These are phyloP conservation scores for Kondoa malvinella DNA, from an alignment of 768 basidiomycete species.

Conservation along the genomic window DNA sequence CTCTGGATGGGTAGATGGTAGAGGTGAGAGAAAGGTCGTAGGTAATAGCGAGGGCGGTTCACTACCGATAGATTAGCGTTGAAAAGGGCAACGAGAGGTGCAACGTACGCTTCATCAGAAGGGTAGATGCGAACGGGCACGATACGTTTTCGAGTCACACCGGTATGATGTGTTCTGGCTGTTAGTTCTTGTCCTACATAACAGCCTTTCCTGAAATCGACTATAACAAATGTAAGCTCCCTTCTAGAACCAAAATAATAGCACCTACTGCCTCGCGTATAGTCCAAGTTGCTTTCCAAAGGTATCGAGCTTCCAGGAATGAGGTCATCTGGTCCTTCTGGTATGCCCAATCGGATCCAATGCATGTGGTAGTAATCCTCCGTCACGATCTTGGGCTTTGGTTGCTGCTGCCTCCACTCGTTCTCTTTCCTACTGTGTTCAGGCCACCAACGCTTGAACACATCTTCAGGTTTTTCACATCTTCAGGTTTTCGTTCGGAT, in stretches of 20 bases:
- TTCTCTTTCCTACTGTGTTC: too few species aligned
- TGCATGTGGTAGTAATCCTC: conserved; percentile 34
- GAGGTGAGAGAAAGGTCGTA: background rate
- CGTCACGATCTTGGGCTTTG: too few species aligned
- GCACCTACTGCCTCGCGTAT: conserved; percentile 74
- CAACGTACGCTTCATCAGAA: conserved; percentile 29
- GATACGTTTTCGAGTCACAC: conserved; percentile 73
- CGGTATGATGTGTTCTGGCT: conserved; percentile 89
- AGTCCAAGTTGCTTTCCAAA: conserved; percentile 83
- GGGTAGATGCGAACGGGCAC: conserved; percentile 52
- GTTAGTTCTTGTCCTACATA: conserved; percentile 96
- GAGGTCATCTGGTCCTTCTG: conserved; percentile 70
- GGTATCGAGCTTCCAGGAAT: conserved; percentile 63
- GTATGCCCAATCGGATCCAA: conserved; percentile 36
- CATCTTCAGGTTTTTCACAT: too few species aligned
- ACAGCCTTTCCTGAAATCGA: conserved; percentile 94
- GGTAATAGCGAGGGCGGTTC: conserved; percentile 6
- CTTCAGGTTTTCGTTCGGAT: too few species aligned
- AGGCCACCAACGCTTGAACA: too few species aligned
- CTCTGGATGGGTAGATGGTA: background rate
- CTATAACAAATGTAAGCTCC: conserved; percentile 35
- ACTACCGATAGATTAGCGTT: background rate
- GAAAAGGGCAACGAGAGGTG: background rate
- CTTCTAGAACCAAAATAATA: conserved; percentile 8
- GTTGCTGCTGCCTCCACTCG: too few species aligned